Percentiles rank a stretch among this genome's conserved stretches.
These are phyloP conservation scores for Typha latifolia DNA, from an alignment of 176 grass and related monocot species.

Conservation along the genomic window DNA sequence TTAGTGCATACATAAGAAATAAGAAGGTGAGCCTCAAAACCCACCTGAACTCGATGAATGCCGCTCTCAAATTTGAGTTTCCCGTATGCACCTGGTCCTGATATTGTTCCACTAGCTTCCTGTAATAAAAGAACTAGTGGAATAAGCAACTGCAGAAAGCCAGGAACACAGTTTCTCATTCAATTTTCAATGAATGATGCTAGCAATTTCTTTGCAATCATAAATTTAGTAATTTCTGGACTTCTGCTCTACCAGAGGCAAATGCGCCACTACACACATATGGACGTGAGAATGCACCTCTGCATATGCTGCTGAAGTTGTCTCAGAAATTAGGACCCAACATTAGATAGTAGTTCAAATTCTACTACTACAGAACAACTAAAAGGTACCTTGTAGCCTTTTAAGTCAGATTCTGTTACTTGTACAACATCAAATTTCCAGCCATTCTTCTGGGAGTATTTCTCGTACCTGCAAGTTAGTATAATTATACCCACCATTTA, in stretches of 20 bases:
- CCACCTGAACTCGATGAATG: conserved; percentile 94
- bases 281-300: not conserved
- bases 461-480: conserved; percentile 55
- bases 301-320: no score
- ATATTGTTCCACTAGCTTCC: conserved; percentile 98
- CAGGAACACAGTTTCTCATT: not conserved
- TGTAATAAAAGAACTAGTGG: conserved; percentile 2
- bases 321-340: not conserved
- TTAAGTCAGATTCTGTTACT: conserved; percentile 76
- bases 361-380: not conserved
- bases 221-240: not conserved
- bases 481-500: conserved; percentile 12
- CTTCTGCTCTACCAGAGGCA: not conserved
- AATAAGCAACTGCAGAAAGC: not conserved
- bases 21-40: not conserved
- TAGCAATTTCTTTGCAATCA: not conserved
- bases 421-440: conserved; percentile 92
- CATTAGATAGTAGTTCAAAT: not conserved
- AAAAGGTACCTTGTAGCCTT: conserved; percentile 82
- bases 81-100: conserved; percentile 63
- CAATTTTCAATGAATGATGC: not conserved
- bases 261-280: not conserved
- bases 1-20: not conserved
- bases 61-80: conserved; percentile 91
- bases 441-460: conserved; percentile 69